phyloP scores from a whole-genome alignment of 1,284 basidiomycete genomes.

The Puccinia brachypodii region DNA sequence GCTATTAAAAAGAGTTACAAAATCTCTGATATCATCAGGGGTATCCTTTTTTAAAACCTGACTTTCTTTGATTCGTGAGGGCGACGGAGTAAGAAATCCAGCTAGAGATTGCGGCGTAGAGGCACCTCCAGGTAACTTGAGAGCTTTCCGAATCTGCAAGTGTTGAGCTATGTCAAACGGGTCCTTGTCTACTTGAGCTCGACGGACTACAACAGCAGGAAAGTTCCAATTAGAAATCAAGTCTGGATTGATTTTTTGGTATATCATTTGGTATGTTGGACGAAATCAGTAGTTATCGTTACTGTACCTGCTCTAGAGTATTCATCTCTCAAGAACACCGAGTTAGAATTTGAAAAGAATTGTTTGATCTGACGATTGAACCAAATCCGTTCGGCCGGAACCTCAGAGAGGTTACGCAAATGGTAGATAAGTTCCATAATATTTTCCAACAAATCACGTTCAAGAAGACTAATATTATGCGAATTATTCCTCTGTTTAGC shows the following conservation, averaged over 20 bases:
- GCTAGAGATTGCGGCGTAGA: neutral
- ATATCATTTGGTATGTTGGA: too few species aligned
- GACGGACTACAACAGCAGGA: neutral
- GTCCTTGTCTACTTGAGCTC: neutral
- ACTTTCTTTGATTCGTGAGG: neutral
- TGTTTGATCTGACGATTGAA: conserved; percentile 10
- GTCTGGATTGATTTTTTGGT: too few species aligned
- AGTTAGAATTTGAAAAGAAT: neutral
- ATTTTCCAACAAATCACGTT: neutral
- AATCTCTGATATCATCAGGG: neutral
- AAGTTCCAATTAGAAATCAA: too few species aligned
- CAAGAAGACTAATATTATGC: neutral
- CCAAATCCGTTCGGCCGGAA: conserved; percentile 1
- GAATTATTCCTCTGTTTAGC: neutral
- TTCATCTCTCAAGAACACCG: neutral
- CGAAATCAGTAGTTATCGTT: neutral
- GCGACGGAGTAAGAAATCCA: neutral
- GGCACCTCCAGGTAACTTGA: neutral
- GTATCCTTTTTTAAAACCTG: neutral
- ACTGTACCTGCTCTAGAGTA: conserved; percentile 8
- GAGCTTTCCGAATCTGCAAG: neutral
- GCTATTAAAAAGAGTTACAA: neutral
- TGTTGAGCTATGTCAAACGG: neutral
- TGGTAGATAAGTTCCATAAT: neutral
- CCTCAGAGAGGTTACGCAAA: conserved; percentile 1